Evolutionary conservation across 2,329 filamentous ascomycete genomes (phyloP).

Genomic region (Bisporella sp.): DNA sequence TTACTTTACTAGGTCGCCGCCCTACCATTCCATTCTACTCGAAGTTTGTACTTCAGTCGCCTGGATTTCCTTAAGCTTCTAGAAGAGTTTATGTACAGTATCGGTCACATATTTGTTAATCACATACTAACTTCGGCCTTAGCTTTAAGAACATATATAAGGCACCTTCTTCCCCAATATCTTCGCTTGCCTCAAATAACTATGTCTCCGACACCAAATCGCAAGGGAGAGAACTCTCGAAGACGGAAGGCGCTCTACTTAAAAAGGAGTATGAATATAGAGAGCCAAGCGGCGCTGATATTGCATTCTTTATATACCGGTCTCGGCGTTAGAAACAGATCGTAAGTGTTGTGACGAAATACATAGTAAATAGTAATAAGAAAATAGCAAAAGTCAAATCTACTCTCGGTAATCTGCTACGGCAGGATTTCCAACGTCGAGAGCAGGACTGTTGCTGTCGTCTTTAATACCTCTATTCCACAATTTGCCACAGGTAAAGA

Average conservation of each 20-base stretch:
- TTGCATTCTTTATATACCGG: background rate
- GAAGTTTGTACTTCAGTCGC: too few relatives aligned
- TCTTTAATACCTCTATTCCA: background rate
- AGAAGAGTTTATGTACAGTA: too few relatives aligned
- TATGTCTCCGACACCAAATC: background rate
- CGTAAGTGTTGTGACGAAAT: background rate
- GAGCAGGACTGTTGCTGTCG: background rate
- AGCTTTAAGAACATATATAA: background rate
- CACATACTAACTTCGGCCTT: background rate
- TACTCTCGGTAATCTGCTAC: background rate
- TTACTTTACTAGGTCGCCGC: too few relatives aligned
- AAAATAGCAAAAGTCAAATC: background rate
- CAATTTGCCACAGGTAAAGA: background rate
- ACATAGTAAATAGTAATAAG: background rate
- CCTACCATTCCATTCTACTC: too few relatives aligned
- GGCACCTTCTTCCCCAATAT: background rate
- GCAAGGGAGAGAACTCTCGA: background rate
- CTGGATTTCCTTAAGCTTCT: too few relatives aligned
- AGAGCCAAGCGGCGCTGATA: background rate
- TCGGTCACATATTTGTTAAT: background rate
- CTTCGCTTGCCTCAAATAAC: background rate
- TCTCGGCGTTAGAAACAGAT: background rate
- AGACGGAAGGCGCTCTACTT: background rate
- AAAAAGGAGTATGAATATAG: background rate
- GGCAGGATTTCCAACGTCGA: background rate